Percentiles rank a stretch among this genome's conserved stretches.
These are phyloP conservation scores for Prunus kanzakura DNA, from an alignment of 306 rosid species.

Conservation along the genomic window DNA sequence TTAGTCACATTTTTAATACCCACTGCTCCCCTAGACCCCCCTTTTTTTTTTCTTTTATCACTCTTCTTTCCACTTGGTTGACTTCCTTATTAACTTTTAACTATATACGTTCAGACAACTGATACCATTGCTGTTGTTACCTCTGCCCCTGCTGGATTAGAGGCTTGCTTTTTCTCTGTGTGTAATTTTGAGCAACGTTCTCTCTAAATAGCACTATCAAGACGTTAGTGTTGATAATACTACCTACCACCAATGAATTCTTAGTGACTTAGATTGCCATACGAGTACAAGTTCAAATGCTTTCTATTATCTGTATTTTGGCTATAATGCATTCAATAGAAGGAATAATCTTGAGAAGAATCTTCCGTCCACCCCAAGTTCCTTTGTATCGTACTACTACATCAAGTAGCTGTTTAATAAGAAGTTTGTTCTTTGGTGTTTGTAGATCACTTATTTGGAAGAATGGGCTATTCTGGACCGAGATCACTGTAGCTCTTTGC, in stretches of 20 bases:
- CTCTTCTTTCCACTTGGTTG: background rate
- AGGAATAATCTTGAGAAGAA: background rate
- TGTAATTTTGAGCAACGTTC: background rate
- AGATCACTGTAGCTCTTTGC: conserved; percentile 88
- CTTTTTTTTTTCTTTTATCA: background rate
- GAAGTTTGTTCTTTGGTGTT: conserved; percentile 34
- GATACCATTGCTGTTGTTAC: background rate
- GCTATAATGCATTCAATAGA: background rate
- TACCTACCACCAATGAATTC: background rate
- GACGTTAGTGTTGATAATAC: background rate
- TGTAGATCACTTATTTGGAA: conserved; percentile 81
- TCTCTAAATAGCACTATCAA: background rate
- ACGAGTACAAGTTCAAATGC: background rate
- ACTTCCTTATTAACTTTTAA: background rate
- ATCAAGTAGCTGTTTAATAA: background rate
- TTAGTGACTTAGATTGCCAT: background rate
- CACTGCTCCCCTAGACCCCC: too few relatives aligned
- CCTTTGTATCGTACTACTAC: background rate
- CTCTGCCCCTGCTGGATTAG: background rate
- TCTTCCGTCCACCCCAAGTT: background rate
- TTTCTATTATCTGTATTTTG: background rate
- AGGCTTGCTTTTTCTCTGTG: background rate
- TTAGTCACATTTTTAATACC: background rate
- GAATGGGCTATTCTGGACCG: conserved; percentile 89
- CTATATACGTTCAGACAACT: background rate